These are phyloP conservation scores for Stentor coeruleus DNA, from an alignment of 73 alveolate species.

Conservation along the genomic window DNA sequence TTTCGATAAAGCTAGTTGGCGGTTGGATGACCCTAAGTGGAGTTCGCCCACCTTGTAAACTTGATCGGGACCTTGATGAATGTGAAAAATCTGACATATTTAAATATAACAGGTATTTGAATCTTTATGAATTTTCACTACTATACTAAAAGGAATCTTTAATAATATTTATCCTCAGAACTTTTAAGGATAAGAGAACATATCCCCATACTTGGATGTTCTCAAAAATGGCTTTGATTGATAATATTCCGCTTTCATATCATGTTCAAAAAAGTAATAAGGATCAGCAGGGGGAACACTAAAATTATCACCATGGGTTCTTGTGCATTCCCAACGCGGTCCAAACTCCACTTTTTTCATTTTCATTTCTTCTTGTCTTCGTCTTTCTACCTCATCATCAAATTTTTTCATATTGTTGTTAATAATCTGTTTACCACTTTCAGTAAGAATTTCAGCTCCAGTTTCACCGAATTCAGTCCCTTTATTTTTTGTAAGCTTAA, in stretches of 20 bases:
- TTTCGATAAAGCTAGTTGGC: not conserved
- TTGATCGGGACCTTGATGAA: not conserved
- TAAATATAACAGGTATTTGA: no score
- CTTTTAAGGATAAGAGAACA: constrained; percentile 21
- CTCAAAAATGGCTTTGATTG: not conserved
- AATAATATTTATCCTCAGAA: no score
- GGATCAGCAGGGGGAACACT: constrained; percentile 20
- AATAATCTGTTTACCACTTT: not conserved
- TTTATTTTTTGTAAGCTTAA: not conserved
- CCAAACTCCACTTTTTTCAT: not conserved
- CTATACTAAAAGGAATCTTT: no score
- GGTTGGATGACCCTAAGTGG: not conserved
- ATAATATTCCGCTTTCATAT: not conserved
- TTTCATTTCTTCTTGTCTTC: constrained; percentile 18
- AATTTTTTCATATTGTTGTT: not conserved
- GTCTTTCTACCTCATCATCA: not conserved
- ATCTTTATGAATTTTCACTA: no score
- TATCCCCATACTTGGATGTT: not conserved
- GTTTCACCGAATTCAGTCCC: not conserved
- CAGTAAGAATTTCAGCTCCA: not conserved
- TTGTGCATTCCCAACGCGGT: constrained; percentile 16
- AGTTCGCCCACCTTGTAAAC: constrained; percentile 3
- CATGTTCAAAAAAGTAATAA: not conserved
- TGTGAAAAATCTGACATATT: not conserved
- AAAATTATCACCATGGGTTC: constrained; percentile 2